Base-by-base conservation (phyloP, 116 monocot genomes). In the Dioscorea cayenensis region DNA sequence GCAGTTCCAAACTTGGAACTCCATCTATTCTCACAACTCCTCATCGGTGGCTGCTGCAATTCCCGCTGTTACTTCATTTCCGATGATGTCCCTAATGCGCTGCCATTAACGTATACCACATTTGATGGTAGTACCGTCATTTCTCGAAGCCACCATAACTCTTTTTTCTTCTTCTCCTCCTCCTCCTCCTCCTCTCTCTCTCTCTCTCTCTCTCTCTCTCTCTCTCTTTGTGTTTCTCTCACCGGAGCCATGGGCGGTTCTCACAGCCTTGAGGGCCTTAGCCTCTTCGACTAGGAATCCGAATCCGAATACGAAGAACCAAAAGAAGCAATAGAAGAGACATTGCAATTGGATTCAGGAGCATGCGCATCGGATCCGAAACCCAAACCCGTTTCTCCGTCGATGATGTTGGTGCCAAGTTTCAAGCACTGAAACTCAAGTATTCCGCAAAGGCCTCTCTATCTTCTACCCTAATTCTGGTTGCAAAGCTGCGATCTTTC, bases 401-500 rank as follows among this genome's bases (percentile, higher is more conserved):
- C 21, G 90, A 84, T 49, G 81, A 85, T 20, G 62, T 99, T 62
- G 94, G 87, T 50, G 68, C 83, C 14, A 82, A 80, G 69, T 85
- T 99, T 58, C 65, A 76, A 60, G 82, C 99, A 60, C 94, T 99
- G 50, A 84, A 99, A 73, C 87, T 99, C 60, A 99, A 99, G 76
- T 94, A 94, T 85, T 65, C 80, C 63, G 5, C 52, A 10, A 55
- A 19, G 14, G 4, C 52, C 58, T 19, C 58, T 59, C 13, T 12
- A 18, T 59, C 58, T 55, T 55, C 4, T 7, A 0, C 52, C 19
- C 52, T 19, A 19, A 55, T 14, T 51, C 16, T 16, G 2, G 14
- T n/a, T 51, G 14, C 51, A 51, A 51, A 51, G 9, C 1, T 51
- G 1, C 51, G 1, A 51, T 51, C 4, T 51, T 51, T 51, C 16